phyloP scores from a whole-genome alignment of 139 green algal genomes.

The Monoraphidium neglectum region DNA sequence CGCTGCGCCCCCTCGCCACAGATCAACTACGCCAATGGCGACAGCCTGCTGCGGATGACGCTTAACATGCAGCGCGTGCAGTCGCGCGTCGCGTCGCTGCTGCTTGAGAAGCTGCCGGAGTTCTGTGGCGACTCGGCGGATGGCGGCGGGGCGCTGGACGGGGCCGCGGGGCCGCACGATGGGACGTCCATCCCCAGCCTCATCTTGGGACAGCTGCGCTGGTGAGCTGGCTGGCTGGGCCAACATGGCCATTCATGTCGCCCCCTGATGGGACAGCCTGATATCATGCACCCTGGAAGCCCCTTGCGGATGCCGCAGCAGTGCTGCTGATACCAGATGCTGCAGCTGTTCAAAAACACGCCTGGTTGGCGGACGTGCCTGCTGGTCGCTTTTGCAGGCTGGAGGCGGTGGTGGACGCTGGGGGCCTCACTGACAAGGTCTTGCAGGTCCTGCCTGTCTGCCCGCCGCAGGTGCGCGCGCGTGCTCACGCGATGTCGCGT shows the following conservation, averaged over 20 bases:
- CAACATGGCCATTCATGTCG: too few species aligned
- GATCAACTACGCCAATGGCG: constrained; percentile 16
- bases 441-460: constrained; percentile 30
- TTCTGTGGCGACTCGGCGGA: constrained; percentile 19
- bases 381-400: constrained; percentile 35
- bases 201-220: constrained; percentile 41
- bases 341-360: too few species aligned
- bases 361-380: too few species aligned
- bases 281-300: not conserved
- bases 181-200: constrained; percentile 18
- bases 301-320: too few species aligned
- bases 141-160: not conserved
- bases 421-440: not conserved
- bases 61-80: constrained; percentile 22
- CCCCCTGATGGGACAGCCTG: not conserved
- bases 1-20: constrained; percentile 7
- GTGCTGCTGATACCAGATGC: too few species aligned
- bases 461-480: not conserved
- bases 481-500: too few species aligned
- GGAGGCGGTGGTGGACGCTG: constrained; percentile 21
- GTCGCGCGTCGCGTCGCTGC: constrained; percentile 23
- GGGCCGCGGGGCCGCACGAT: not conserved
- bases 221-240: constrained; percentile 12
- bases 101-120: constrained; percentile 35
- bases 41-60: constrained; percentile 30